Evolutionary conservation across 306 rosid genomes (phyloP).

Genomic region (Vigna hirtella): DNA sequence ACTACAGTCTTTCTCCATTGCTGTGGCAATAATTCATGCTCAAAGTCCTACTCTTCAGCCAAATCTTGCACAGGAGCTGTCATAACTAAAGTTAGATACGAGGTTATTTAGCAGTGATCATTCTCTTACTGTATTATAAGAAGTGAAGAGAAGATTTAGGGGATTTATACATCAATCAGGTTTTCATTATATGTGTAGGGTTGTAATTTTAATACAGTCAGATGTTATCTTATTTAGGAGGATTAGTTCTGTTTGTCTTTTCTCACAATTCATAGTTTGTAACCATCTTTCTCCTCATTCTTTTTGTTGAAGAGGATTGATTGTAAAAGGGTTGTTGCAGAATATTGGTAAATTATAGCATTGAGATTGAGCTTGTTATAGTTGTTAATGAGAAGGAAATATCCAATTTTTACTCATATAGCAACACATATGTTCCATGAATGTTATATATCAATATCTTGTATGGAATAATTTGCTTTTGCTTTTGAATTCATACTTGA

Average conservation of each 20-base stretch:
- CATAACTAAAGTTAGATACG: slow-evolving; percentile 50
- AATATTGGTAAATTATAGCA: slow-evolving; percentile 43
- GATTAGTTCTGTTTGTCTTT: slow-evolving; percentile 44
- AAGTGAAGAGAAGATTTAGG: slow-evolving; percentile 49
- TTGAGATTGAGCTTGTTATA: slow-evolving; percentile 38
- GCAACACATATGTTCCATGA: slow-evolving; percentile 4
- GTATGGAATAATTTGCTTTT: neutral
- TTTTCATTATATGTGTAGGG: slow-evolving; percentile 43
- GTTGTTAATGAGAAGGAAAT: slow-evolving; percentile 37
- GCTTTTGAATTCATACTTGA: neutral
- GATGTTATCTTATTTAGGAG: slow-evolving; percentile 55
- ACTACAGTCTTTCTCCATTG: slow-evolving; percentile 88
- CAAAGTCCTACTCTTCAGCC: slow-evolving; percentile 77
- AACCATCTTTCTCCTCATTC: slow-evolving; percentile 45
- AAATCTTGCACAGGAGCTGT: slow-evolving; percentile 51
- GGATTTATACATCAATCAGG: slow-evolving; percentile 50
- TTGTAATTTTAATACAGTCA: slow-evolving; percentile 44
- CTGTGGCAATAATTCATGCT: slow-evolving; percentile 80
- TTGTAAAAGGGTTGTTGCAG: slow-evolving; percentile 57
- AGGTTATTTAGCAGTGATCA: slow-evolving; percentile 49
- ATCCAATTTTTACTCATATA: slow-evolving; percentile 28
- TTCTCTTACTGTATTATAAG: slow-evolving; percentile 57
- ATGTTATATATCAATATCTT: neutral
- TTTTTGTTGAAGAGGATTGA: slow-evolving; percentile 53
- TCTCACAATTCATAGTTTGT: slow-evolving; percentile 53